Conservation (phyloP, 78 protist genomes). For the Cavenderia fasciculata region DNA sequence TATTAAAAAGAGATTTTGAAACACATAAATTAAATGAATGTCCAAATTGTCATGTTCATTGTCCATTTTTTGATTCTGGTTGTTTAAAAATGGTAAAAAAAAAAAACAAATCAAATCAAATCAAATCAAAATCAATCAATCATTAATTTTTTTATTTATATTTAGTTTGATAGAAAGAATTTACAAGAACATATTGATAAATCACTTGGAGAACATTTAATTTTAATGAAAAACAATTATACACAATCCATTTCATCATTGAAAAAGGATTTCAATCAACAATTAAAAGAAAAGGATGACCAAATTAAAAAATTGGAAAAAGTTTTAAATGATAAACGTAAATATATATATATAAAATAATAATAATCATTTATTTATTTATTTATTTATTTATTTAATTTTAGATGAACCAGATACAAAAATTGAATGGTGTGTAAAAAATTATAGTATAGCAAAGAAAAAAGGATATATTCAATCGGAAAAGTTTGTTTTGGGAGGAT, state of each 20-base stretch:
- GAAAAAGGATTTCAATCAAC: slow-evolving; percentile 16
- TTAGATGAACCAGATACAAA: slow-evolving; percentile 1
- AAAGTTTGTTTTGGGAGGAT: slow-evolving; percentile 31
- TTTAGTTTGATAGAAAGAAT: slow-evolving; percentile 51
- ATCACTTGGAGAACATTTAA: slow-evolving; percentile 20
- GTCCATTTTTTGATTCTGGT: slow-evolving; percentile 46
- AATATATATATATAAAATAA: not conserved
- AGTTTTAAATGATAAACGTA: slow-evolving; percentile 16
- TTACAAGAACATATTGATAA: slow-evolving; percentile 38
- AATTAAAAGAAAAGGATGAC: slow-evolving; percentile 23
- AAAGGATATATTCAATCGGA: slow-evolving; percentile 58
- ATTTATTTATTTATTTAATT: not conserved
- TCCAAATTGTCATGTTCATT: slow-evolving; percentile 34
- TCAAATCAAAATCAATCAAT: no score
- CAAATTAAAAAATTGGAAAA: slow-evolving; percentile 53
- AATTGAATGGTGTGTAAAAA: slow-evolving; percentile 64
- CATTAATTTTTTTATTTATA: not conserved
- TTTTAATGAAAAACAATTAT: slow-evolving; percentile 35
- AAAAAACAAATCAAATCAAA: no score
- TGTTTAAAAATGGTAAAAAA: not conserved
- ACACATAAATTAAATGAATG: slow-evolving; percentile 5
- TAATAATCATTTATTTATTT: not conserved
- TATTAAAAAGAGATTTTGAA: slow-evolving; percentile 27
- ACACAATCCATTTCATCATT: not conserved
- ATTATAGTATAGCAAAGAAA: slow-evolving; percentile 4